phyloP scores from a whole-genome alignment of 805 yeast species.

The Cephaloascus albidus region DNA sequence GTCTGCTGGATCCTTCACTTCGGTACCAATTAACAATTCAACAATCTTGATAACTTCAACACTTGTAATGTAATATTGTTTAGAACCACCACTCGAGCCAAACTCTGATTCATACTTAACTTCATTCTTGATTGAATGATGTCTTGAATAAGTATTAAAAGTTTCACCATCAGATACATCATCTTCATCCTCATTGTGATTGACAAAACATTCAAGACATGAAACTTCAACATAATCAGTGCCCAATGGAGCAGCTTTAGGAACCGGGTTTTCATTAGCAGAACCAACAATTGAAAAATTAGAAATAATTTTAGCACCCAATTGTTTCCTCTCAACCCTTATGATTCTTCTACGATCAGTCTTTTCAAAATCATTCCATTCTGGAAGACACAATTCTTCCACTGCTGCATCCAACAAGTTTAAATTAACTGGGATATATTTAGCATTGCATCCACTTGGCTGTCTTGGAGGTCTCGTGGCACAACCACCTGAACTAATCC shows the following conservation, averaged over 20 bases:
- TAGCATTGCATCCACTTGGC: conserved; percentile 11
- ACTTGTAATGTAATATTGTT: conserved; percentile 46
- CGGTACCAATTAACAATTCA: conserved; percentile 48
- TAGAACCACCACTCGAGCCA: conserved; percentile 14
- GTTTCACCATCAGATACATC: not conserved
- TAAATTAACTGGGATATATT: conserved; percentile 37
- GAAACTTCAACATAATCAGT: conserved; percentile 50
- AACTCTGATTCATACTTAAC: conserved; percentile 10
- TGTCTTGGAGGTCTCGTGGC: conserved; percentile 45
- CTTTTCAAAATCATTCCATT: conserved; percentile 37
- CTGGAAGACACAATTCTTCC: conserved; percentile 38
- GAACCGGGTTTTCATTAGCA: conserved; percentile 35
- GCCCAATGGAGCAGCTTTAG: conserved; percentile 22
- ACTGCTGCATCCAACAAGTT: conserved; percentile 34
- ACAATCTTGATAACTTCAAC: conserved; percentile 62
- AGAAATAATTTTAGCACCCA: conserved; percentile 35
- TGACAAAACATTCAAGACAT: conserved; percentile 38
- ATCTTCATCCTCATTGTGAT: conserved; percentile 15
- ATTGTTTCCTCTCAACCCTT: conserved; percentile 46
- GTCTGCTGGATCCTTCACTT: conserved; percentile 33
- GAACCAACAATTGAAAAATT: conserved; percentile 42
- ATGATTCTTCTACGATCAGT: conserved; percentile 47
- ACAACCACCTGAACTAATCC: conserved; percentile 50
- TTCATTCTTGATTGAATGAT: conserved; percentile 9
- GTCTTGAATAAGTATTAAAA: not conserved